Evolutionary conservation across 2,329 filamentous ascomycete genomes (phyloP).

Genomic region (Cercospora berteroae): DNA sequence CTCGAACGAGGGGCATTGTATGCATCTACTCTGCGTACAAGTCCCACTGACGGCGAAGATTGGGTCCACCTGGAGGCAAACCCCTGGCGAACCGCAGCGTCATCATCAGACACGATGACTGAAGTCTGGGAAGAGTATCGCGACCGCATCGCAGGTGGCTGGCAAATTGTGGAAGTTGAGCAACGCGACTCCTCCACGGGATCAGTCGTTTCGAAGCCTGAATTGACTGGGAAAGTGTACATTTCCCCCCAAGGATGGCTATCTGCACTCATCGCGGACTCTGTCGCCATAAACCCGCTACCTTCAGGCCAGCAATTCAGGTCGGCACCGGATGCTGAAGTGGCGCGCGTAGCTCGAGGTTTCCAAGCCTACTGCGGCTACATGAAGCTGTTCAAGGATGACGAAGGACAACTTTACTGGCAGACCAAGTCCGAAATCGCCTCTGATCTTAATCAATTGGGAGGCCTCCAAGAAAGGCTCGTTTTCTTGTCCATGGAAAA

Average conservation of each 20-base stretch:
- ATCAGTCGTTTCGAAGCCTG: not conserved
- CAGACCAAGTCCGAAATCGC: constrained; percentile 29
- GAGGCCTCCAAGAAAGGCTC: constrained; percentile 27
- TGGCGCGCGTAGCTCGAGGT: constrained; percentile 28
- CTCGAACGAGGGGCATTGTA: not conserved
- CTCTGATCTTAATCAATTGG: constrained; percentile 26
- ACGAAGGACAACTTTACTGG: constrained; percentile 26
- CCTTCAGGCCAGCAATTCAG: constrained; percentile 22
- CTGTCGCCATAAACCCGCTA: constrained; percentile 21
- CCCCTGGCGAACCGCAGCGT: not conserved
- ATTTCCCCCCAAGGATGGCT: constrained; percentile 29
- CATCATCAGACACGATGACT: constrained; percentile 1
- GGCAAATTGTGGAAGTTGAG: constrained; percentile 31
- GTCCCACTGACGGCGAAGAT: not conserved
- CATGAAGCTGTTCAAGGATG: constrained; percentile 27
- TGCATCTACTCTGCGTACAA: not conserved
- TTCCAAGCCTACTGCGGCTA: constrained; percentile 30
- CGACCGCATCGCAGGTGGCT: constrained; percentile 26
- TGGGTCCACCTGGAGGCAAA: not conserved
- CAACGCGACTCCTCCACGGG: constrained; percentile 16
- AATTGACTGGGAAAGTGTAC: constrained; percentile 26
- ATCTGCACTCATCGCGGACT: constrained; percentile 26
- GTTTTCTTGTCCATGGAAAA: constrained; percentile 23
- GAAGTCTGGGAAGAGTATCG: constrained; percentile 27
- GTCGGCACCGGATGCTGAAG: constrained; percentile 24